These are phyloP conservation scores for Fusarium tricinctum DNA, from an alignment of 2,329 filamentous ascomycete genomes.

Conservation along the genomic window DNA sequence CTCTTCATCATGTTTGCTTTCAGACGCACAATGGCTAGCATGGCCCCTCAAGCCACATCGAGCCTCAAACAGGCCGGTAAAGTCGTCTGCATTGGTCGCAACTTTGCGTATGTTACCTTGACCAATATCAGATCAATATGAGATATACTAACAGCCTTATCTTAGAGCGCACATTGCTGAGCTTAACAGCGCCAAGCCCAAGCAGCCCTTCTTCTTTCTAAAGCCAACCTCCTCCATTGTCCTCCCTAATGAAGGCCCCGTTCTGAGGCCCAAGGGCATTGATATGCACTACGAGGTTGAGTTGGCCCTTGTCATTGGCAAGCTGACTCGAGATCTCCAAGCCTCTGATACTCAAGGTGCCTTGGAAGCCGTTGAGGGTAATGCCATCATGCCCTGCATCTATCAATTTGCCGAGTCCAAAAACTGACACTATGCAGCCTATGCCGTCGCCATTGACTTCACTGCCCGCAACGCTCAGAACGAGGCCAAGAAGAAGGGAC, in stretches of 20 bases:
- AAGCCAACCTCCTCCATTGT: slow-evolving; percentile 93
- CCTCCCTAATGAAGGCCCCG: slow-evolving; percentile 80
- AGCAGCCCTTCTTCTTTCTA: slow-evolving; percentile 99
- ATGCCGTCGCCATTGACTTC: slow-evolving; percentile 95
- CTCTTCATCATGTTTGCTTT: slow-evolving; percentile 54
- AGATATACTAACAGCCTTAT: slow-evolving; percentile 22
- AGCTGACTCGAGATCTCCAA: slow-evolving; percentile 80
- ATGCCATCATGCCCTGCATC: slow-evolving; percentile 38
- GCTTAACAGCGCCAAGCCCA: slow-evolving; percentile 87
- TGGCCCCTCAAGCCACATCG: slow-evolving; percentile 60
- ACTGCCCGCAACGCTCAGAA: slow-evolving; percentile 96
- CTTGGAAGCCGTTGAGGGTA: slow-evolving; percentile 84
- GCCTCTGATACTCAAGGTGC: slow-evolving; percentile 81
- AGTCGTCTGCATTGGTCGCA: slow-evolving; percentile 93
- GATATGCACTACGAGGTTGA: slow-evolving; percentile 96
- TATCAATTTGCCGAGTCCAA: neutral
- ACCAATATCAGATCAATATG: slow-evolving; percentile 2
- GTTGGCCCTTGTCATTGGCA: slow-evolving; percentile 89
- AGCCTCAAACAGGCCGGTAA: slow-evolving; percentile 72
- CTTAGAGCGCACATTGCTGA: slow-evolving; percentile 90
- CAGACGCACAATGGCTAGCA: slow-evolving; percentile 56
- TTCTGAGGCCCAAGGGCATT: slow-evolving; percentile 85
- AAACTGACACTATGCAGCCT: slow-evolving; percentile 66
- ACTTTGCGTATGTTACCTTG: slow-evolving; percentile 82
- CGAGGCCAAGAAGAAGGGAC: slow-evolving; percentile 93